A percentile compares a stretch with the other conserved stretches of the same genome.
These are phyloP conservation scores for Penicillium desertorum DNA, from an alignment of 495 filamentous ascomycete species.

Conservation along the genomic window DNA sequence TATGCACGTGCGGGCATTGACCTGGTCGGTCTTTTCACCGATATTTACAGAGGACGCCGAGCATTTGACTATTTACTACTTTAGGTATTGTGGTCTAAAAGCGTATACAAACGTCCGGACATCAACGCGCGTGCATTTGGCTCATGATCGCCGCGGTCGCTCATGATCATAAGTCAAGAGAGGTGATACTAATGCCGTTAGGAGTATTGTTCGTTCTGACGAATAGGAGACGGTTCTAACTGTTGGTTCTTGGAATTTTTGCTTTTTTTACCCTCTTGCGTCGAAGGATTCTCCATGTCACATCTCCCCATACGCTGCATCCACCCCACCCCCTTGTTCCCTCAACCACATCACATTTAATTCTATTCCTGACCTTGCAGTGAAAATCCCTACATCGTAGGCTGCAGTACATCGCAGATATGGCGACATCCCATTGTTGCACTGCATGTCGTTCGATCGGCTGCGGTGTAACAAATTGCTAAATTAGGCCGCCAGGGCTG, in stretches of 20 bases:
- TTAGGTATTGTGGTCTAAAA: not conserved
- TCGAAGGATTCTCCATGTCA: slow-evolving; percentile 5
- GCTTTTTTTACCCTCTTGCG: not conserved
- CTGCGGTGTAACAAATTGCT: not conserved
- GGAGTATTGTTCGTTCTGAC: not conserved
- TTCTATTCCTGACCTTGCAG: not conserved
- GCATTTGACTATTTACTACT: not conserved
- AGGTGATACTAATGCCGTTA: not conserved
- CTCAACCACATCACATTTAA: not conserved
- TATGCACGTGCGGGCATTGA: not conserved
- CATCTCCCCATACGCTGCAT: not conserved
- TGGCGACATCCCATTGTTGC: not conserved
- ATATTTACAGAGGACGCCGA: slow-evolving; percentile 4
- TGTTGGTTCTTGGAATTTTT: slow-evolving; percentile 8
- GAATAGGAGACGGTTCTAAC: not conserved
- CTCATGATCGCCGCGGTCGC: slow-evolving; percentile 11
- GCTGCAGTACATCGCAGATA: not conserved
- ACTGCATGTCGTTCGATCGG: not conserved
- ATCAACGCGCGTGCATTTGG: not conserved
- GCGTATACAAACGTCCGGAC: not conserved
- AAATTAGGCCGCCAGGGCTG: slow-evolving; percentile 1
- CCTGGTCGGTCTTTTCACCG: slow-evolving; percentile 1
- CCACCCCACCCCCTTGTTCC: slow-evolving; percentile 3
- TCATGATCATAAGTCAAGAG: not conserved
- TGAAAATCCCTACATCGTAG: not conserved